phyloP scores from a whole-genome alignment of 1,139 yeast genomes.

The Debaryomycetaceae sp. region DNA sequence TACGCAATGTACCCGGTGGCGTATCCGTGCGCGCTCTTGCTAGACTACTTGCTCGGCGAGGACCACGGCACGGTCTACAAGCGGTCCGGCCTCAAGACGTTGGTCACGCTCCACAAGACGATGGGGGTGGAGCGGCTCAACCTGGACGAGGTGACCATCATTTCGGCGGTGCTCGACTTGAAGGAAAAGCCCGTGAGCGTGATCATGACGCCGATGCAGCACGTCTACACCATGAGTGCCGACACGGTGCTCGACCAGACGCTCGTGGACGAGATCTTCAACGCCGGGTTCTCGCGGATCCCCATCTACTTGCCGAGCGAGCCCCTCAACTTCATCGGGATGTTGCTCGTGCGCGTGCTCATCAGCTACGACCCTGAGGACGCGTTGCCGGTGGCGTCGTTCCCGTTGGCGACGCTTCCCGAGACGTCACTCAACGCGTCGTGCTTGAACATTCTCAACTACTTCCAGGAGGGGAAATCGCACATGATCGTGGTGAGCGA shows the following conservation, averaged over 20 bases:
- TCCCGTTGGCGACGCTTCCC: slow-evolving; percentile 92
- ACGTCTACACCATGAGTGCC: slow-evolving; percentile 83
- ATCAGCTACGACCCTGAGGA: slow-evolving; percentile 97
- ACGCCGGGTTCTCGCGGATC: slow-evolving; percentile 90
- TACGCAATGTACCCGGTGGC: slow-evolving; percentile 87
- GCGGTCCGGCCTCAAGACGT: slow-evolving; percentile 83
- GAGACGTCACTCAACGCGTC: slow-evolving; percentile 90
- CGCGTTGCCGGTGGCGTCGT: slow-evolving; percentile 81
- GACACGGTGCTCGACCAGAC: slow-evolving; percentile 75
- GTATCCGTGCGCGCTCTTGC: slow-evolving; percentile 73
- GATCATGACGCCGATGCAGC: slow-evolving; percentile 91
- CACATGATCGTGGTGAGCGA: slow-evolving; percentile 94
- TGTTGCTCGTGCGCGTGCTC: slow-evolving; percentile 84
- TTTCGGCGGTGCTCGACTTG: slow-evolving; percentile 84
- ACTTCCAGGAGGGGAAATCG: slow-evolving; percentile 95
- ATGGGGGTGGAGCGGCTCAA: slow-evolving; percentile 93
- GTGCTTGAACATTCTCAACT: slow-evolving; percentile 84
- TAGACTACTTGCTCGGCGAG: slow-evolving; percentile 81
- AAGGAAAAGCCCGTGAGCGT: slow-evolving; percentile 81
- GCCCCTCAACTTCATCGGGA: slow-evolving; percentile 86
- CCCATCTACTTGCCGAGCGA: slow-evolving; percentile 92
- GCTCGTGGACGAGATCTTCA: slow-evolving; percentile 81
- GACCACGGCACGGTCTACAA: slow-evolving; percentile 94
- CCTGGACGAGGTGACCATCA: slow-evolving; percentile 93
- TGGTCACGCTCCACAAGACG: slow-evolving; percentile 85